These are phyloP conservation scores for Penicillium daleae DNA, from an alignment of 495 filamentous ascomycete species.

Conservation along the genomic window DNA sequence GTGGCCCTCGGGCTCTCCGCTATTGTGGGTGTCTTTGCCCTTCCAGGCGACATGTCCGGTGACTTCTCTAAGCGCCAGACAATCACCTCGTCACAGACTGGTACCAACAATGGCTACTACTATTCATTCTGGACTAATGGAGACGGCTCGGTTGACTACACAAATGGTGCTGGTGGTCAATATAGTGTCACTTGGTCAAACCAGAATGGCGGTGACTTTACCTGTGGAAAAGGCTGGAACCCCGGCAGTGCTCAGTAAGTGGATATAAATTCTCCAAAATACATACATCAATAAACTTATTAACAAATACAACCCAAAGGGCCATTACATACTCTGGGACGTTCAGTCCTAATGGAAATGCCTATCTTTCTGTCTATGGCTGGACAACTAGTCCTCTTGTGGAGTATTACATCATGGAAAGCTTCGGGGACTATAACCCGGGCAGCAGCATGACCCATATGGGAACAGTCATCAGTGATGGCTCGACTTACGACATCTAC, in stretches of 20 bases:
- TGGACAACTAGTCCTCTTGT: slow-evolving; percentile 65
- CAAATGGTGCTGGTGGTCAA: slow-evolving; percentile 57
- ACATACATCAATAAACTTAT: no score
- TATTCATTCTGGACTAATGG: slow-evolving; percentile 68
- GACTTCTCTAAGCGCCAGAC: slow-evolving; percentile 34
- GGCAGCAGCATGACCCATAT: slow-evolving; percentile 25
- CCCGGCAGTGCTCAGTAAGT: slow-evolving; percentile 51
- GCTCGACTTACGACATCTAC: slow-evolving; percentile 67
- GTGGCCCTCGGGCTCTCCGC: slow-evolving; percentile 43
- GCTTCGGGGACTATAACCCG: slow-evolving; percentile 59
- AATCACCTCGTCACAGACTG: slow-evolving; percentile 46
- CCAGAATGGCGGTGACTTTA: slow-evolving; percentile 57
- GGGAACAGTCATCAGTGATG: slow-evolving; percentile 62
- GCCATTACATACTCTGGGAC: slow-evolving; percentile 57
- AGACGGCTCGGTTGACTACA: slow-evolving; percentile 54
- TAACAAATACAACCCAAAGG: no score
- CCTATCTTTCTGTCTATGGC: slow-evolving; percentile 66
- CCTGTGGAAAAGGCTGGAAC: slow-evolving; percentile 66
- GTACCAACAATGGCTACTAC: slow-evolving; percentile 62
- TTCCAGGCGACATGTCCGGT: slow-evolving; percentile 36
- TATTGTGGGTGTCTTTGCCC: slow-evolving; percentile 41
- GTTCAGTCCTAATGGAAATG: slow-evolving; percentile 60
- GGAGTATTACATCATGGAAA: slow-evolving; percentile 69
- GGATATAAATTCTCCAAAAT: background rate
- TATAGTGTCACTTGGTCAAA: slow-evolving; percentile 58